phyloP scores from a whole-genome alignment of 83 land plant species.

The Picea abies region DNA sequence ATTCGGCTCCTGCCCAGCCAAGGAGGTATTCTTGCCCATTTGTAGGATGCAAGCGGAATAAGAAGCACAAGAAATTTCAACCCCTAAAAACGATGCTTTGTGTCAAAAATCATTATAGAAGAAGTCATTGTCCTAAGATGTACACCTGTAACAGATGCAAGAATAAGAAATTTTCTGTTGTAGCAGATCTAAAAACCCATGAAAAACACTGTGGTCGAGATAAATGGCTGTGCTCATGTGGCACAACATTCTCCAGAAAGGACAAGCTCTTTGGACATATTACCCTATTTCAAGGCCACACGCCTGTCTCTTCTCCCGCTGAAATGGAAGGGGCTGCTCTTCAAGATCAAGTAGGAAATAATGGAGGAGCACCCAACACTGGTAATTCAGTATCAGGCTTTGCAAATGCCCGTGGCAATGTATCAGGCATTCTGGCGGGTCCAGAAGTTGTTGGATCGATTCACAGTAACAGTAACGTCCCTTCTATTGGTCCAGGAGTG shows the following conservation, averaged over 20 bases:
- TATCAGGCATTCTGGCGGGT: conserved; percentile 13
- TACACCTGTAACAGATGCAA: conserved; percentile 76
- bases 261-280: conserved; percentile 88
- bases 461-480: neutral
- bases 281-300: conserved; percentile 77
- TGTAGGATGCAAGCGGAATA: conserved; percentile 53
- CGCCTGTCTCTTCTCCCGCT: conserved; percentile 49
- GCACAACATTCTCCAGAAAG: conserved; percentile 86
- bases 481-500: conserved; percentile 1
- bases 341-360: conserved; percentile 12
- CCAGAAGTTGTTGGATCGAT: conserved; percentile 9
- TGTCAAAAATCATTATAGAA: conserved; percentile 83
- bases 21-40: conserved; percentile 83
- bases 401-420: conserved; percentile 2
- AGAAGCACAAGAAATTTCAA: conserved; percentile 44
- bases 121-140: conserved; percentile 85
- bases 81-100: conserved; percentile 80
- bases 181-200: conserved; percentile 81
- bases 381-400: neutral
- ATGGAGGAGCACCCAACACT: conserved; percentile 1
- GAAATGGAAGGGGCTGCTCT: conserved; percentile 23
- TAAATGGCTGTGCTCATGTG: conserved; percentile 93
- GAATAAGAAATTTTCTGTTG: conserved; percentile 72
- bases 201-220: conserved; percentile 89
- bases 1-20: conserved; percentile 8